phyloP scores from a whole-genome alignment of 441 rosid species.

The Adansonia grandidieri region DNA sequence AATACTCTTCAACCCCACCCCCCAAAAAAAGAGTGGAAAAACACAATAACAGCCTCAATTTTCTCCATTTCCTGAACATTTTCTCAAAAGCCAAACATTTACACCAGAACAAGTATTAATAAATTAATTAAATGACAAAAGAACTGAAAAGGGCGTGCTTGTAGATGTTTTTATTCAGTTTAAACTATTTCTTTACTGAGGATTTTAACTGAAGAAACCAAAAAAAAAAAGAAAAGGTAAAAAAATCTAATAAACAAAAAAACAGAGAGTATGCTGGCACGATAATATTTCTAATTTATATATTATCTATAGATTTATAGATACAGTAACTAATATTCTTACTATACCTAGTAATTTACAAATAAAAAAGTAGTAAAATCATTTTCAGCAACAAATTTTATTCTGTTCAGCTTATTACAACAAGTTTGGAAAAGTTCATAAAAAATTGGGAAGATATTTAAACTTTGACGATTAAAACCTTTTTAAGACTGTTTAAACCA shows the following conservation, averaged over 20 bases:
- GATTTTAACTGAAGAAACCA: neutral
- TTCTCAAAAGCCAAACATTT: slow-evolving; percentile 18
- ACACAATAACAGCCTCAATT: neutral
- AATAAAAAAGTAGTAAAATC: neutral
- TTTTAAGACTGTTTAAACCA: neutral
- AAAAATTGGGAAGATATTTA: neutral
- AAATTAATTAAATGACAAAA: neutral
- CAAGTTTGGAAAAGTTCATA: slow-evolving; percentile 19
- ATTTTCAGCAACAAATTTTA: neutral
- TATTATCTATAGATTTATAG: no score
- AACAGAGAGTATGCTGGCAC: neutral
- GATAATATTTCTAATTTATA: neutral
- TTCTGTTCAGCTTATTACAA: neutral
- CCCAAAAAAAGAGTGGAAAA: neutral
- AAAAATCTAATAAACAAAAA: slow-evolving; percentile 1
- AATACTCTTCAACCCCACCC: neutral
- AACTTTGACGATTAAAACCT: neutral
- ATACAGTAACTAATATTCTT: neutral
- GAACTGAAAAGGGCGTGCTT: neutral
- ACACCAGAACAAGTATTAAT: no score
- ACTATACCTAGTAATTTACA: neutral
- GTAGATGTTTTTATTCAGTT: neutral
- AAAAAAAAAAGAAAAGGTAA: neutral
- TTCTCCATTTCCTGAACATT: neutral
- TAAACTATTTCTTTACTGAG: neutral